A percentile compares a stretch with the other conserved stretches of the same genome.
Conservation (phyloP, 352 stramenopile species). For the Pythium rishiriense region DNA sequence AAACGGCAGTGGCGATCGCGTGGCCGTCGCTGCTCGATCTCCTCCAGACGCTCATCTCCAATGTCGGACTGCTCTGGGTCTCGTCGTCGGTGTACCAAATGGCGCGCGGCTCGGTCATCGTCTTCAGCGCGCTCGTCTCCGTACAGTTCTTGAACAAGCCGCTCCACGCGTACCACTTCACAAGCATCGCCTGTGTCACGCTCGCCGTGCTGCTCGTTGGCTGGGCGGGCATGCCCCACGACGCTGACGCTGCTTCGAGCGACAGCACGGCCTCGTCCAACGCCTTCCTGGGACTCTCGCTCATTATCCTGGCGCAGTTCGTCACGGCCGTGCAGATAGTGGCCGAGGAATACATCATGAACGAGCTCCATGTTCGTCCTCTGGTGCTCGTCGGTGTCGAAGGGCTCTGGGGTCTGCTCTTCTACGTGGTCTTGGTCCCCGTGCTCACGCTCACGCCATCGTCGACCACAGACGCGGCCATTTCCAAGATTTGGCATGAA, state of each 20-base stretch:
- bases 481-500: conserved; percentile 78
- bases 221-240: conserved; percentile 43
- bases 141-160: conserved; percentile 80
- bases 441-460: conserved; percentile 61
- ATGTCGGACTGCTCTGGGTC: conserved; percentile 86
- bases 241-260: neutral
- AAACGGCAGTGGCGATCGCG: conserved; percentile 53
- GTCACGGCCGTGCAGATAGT: conserved; percentile 87
- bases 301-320: conserved; percentile 81
- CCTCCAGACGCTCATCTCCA: conserved; percentile 83
- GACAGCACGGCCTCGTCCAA: conserved; percentile 32
- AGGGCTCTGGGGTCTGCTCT: conserved; percentile 81
- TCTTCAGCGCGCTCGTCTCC: conserved; percentile 88
- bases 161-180: conserved; percentile 81
- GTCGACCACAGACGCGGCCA: conserved; percentile 29
- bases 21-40: conserved; percentile 79
- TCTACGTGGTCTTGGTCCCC: conserved; percentile 66
- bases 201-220: conserved; percentile 64
- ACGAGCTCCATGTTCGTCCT: conserved; percentile 71
- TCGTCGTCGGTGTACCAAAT: conserved; percentile 91
- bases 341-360: conserved; percentile 88
- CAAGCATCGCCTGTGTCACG: conserved; percentile 73
- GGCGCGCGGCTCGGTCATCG: conserved; percentile 87
- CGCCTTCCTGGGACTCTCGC: conserved; percentile 59
- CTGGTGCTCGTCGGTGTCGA: conserved; percentile 87